Conservation (phyloP, 176 grass and related monocot genomes). For the sorghum (Sorghum bicolor) region Sorghum_bicolor_NCBIv3 NC_012875.2:55547001-55547500, state of each 20-base stretch:
- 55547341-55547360: slow-evolving; percentile 77
- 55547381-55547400: too few species aligned
- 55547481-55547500: too few species aligned
- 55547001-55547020: background rate
- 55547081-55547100: background rate
- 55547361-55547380: slow-evolving; percentile 61
- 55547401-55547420: too few species aligned
- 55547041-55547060: background rate
- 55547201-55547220: slow-evolving; percentile 80
- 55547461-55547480: too few species aligned
- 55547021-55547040: background rate
- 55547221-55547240: slow-evolving; percentile 64
- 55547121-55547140: slow-evolving; percentile 12
- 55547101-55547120: slow-evolving; percentile 17
- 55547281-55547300: slow-evolving; percentile 54
- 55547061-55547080: background rate
- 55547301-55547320: slow-evolving; percentile 77
- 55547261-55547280: slow-evolving; percentile 75
- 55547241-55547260: slow-evolving; percentile 65
- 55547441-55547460: too few species aligned
- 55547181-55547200: slow-evolving; percentile 38
- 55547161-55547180: slow-evolving; percentile 42
- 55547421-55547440: too few species aligned
- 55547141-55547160: background rate
- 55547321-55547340: slow-evolving; percentile 64